Evolutionary conservation across 805 yeast species (phyloP).

Genomic region (Lipomyces anomalus): DNA sequence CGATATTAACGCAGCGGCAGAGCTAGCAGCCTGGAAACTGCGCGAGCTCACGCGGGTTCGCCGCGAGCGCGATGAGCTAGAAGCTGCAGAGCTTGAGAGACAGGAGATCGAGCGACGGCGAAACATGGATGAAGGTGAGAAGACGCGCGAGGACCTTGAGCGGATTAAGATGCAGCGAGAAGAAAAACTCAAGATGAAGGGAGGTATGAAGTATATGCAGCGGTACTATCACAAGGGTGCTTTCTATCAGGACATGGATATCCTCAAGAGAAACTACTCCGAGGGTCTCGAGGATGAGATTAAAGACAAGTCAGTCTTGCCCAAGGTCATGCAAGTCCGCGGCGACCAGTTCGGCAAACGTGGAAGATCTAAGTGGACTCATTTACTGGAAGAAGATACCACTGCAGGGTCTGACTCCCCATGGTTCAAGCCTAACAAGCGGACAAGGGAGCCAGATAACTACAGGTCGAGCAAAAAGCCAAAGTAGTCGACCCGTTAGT

Average conservation of each 20-base stretch:
- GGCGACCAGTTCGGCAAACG: slow-evolving; percentile 29
- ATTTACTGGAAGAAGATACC: slow-evolving; percentile 33
- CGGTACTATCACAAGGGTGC: slow-evolving; percentile 34
- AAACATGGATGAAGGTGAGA: slow-evolving; percentile 30
- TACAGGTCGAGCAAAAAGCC: neutral
- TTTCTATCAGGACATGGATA: slow-evolving; percentile 31
- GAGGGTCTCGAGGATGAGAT: slow-evolving; percentile 32
- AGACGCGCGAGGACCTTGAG: slow-evolving; percentile 17
- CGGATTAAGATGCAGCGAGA: slow-evolving; percentile 18
- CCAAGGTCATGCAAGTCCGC: slow-evolving; percentile 31
- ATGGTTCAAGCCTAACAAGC: slow-evolving; percentile 10
- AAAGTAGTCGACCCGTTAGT: neutral
- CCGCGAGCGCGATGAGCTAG: slow-evolving; percentile 37
- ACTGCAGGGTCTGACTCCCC: slow-evolving; percentile 16
- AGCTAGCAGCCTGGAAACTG: slow-evolving; percentile 39
- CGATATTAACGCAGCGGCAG: slow-evolving; percentile 48
- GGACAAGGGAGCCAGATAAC: neutral
- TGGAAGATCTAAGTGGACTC: slow-evolving; percentile 30
- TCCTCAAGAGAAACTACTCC: slow-evolving; percentile 32
- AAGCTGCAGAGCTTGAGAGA: slow-evolving; percentile 32
- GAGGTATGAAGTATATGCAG: slow-evolving; percentile 26
- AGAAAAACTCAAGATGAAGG: slow-evolving; percentile 10
- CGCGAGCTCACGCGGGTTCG: slow-evolving; percentile 38
- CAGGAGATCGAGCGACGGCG: slow-evolving; percentile 34
- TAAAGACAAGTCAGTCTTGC: slow-evolving; percentile 28